Base-by-base conservation (phyloP, 2,329 filamentous ascomycete genomes). In the Hypoxylon sp. region DNA sequence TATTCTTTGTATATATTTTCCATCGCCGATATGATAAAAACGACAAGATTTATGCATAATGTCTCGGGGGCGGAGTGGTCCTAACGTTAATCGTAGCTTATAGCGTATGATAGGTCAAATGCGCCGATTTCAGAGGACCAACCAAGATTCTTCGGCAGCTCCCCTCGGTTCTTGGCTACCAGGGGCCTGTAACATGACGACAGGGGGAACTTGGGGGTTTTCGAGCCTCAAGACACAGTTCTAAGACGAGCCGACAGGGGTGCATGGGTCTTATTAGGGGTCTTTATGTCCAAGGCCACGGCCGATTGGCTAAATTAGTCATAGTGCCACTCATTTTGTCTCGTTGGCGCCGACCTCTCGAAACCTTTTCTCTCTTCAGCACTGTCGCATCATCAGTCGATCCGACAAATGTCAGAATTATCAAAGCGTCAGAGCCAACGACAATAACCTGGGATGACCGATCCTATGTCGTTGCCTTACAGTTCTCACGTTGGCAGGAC, bases 381-480 rank as follows among this genome's bases (percentile, higher is more conserved):
- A 60, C 63, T 75, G 80, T 81, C 75, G 73, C 80, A 81, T 80
- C 78, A 68, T 70, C 73, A 72, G 79, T 67, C 77, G 79, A 80
- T 80, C 80, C 76, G 78, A 81, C 79, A 79, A 74, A 63, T 72
- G 65, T 68, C 71, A 70, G 70, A 55, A 63, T 48, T 58, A 34
- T 43, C 56, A 41, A 34, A 60, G 46, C 59, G 61, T 69, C 60
- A 63, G 49, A 48, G 32, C 53, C 64, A 59, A 60, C 52, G n/a
- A 32, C n/a, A 5, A 19, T 10, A 2, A 3, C 48, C 25, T 34
- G 19, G 2, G 28, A 51, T 25, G 32, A 4, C 30, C 21, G 32
- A 53, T 53, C 50, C 51, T 43, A 55, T 41, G 34, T 43, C 21
- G 36, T 43, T 43, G 30, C 34, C 14, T 30, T n/a, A 55, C 17